These are phyloP conservation scores for Fraxinus sp. DNA, from an alignment of 305 asterid genomes.

Conservation along the genomic window DNA sequence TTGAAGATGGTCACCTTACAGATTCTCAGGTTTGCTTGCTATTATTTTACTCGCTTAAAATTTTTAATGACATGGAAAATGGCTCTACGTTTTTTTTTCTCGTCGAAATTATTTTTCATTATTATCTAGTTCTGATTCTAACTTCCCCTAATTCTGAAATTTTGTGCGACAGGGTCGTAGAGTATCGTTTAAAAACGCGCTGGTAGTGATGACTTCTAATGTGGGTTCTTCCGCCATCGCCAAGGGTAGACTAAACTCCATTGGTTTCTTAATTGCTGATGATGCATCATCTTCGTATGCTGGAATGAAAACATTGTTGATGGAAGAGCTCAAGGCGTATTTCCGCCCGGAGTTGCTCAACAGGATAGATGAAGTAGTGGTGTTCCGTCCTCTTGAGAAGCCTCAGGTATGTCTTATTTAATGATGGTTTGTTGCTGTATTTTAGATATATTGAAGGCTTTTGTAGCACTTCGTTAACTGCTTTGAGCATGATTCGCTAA, in stretches of 20 bases:
- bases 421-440: not conserved
- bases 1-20: conserved; percentile 95
- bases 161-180: conserved; percentile 72
- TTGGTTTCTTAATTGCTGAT: conserved; percentile 64
- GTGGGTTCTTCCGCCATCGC: conserved; percentile 91
- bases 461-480: not conserved
- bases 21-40: conserved; percentile 79
- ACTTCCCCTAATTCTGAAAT: conserved; percentile 12
- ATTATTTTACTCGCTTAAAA: not conserved
- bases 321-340: conserved; percentile 86
- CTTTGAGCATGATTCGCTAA: not conserved
- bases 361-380: conserved; percentile 94
- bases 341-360: conserved; percentile 95
- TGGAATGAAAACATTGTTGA: conserved; percentile 78
- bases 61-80: not conserved
- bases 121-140: not conserved
- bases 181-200: conserved; percentile 90
- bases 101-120: not conserved
- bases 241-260: conserved; percentile 61
- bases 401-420: conserved; percentile 62
- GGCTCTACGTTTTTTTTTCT: not conserved
- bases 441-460: not conserved
- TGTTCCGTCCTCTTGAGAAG: conserved; percentile 88
- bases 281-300: conserved; percentile 69
- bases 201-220: conserved; percentile 90